These are phyloP conservation scores for Saprolegnia parasitica DNA, from an alignment of 352 stramenopile genomes.

Conservation along the genomic window DNA sequence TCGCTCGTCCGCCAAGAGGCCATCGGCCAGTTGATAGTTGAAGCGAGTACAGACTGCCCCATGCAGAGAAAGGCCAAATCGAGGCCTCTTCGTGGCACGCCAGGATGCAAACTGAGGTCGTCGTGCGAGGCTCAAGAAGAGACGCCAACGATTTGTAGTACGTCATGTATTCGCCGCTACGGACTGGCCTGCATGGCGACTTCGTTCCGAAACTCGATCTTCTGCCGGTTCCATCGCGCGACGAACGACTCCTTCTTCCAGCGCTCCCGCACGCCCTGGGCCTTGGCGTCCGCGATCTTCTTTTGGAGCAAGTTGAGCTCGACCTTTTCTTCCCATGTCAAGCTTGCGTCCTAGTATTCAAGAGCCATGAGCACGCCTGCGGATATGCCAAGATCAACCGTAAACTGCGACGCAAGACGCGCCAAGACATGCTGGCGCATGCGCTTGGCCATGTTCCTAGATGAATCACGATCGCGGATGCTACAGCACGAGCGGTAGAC, in stretches of 20 bases:
- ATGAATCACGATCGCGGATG: not conserved
- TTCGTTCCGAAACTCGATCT: constrained; percentile 49
- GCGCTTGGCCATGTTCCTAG: constrained; percentile 56
- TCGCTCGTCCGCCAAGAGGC: too few relatives aligned
- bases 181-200: constrained; percentile 18
- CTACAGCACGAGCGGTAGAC: not conserved
- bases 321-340: constrained; percentile 55
- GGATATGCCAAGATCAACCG: not conserved
- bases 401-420: constrained; percentile 46
- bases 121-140: too few relatives aligned
- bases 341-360: constrained; percentile 40
- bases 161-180: not conserved
- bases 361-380: not conserved
- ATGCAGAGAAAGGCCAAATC: too few relatives aligned
- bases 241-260: constrained; percentile 84
- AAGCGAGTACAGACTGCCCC: too few relatives aligned
- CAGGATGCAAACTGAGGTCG: too few relatives aligned
- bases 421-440: constrained; percentile 47
- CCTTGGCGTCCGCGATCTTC: constrained; percentile 53
- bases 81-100: too few relatives aligned
- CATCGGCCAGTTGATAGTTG: too few relatives aligned
- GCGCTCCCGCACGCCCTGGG: constrained; percentile 40
- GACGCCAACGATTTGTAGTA: too few relatives aligned
- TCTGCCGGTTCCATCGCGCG: constrained; percentile 69
- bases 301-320: constrained; percentile 48